Evolutionary conservation across 1,139 yeast species (phyloP).

Genomic region (Scheffersomyces segobiensis): DNA sequence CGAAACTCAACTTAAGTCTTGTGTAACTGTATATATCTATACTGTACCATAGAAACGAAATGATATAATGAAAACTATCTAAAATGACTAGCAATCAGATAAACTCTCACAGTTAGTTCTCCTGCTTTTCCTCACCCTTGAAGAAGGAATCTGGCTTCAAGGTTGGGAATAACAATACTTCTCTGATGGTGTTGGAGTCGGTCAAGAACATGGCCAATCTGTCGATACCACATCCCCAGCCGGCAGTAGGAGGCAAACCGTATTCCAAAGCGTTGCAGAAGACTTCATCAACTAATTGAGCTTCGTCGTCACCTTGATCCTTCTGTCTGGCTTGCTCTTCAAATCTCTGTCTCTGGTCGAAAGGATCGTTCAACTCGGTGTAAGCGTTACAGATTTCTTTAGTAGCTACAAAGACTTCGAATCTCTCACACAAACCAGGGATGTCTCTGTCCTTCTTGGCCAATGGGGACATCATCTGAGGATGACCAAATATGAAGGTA

Average conservation of each 20-base stretch:
- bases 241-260: conserved; percentile 99
- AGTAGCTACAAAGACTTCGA: conserved; percentile 97
- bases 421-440: conserved; percentile 97
- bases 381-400: conserved; percentile 98
- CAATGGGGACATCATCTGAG: conserved; percentile 99
- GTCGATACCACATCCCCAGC: conserved; percentile 99
- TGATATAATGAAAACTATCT: neutral
- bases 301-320: conserved; percentile 99
- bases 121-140: conserved; percentile 37
- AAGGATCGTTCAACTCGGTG: conserved; percentile 98
- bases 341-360: conserved; percentile 94
- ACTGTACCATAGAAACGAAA: neutral
- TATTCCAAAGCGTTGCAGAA: conserved; percentile 98
- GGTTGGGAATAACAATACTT: conserved; percentile 96
- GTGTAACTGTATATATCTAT: neutral
- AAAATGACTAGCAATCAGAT: neutral
- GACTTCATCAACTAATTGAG: conserved; percentile 92
- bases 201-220: conserved; percentile 98
- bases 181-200: conserved; percentile 95
- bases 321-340: conserved; percentile 99
- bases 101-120: neutral
- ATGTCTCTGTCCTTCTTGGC: conserved; percentile 92
- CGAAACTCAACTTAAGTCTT: neutral
- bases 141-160: conserved; percentile 82
- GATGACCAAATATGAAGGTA: conserved; percentile 97